Conservation (phyloP, 345 rosid genomes). For the Eucalyptus grandis region DNA sequence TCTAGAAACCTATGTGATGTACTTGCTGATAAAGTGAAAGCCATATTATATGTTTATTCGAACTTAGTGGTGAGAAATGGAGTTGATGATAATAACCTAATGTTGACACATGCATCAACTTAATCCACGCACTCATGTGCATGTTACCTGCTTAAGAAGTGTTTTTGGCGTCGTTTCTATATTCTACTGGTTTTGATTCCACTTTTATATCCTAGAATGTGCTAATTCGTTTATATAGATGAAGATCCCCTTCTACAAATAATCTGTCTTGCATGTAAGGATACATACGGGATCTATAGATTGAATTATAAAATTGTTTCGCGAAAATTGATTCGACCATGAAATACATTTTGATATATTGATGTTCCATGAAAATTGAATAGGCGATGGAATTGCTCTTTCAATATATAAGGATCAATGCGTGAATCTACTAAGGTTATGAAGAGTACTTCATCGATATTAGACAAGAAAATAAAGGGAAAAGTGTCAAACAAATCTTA, state of each 20-base stretch:
- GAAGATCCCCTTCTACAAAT: background rate
- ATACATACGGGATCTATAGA: background rate
- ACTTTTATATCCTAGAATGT: background rate
- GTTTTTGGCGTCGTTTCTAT: background rate
- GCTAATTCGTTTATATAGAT: background rate
- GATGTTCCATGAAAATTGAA: background rate
- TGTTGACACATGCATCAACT: background rate
- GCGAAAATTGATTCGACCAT: fast-evolving
- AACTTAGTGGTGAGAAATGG: background rate
- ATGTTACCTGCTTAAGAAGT: background rate
- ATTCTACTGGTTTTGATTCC: background rate
- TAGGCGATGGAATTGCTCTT: background rate
- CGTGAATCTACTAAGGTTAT: background rate
- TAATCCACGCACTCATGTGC: background rate
- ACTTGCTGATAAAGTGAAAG: background rate
- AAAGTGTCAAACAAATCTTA: no score
- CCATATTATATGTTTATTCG: background rate
- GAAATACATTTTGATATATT: background rate
- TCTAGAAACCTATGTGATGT: background rate
- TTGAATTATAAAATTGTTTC: background rate
- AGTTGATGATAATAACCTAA: background rate
- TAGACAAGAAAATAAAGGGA: no score
- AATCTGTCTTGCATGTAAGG: background rate
- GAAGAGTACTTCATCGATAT: background rate
- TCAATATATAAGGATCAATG: background rate